Evolutionary conservation across 257 asterid species (phyloP), one percentile per base, ranked within the genome.

Genomic region (Verbena officinalis): DNA sequence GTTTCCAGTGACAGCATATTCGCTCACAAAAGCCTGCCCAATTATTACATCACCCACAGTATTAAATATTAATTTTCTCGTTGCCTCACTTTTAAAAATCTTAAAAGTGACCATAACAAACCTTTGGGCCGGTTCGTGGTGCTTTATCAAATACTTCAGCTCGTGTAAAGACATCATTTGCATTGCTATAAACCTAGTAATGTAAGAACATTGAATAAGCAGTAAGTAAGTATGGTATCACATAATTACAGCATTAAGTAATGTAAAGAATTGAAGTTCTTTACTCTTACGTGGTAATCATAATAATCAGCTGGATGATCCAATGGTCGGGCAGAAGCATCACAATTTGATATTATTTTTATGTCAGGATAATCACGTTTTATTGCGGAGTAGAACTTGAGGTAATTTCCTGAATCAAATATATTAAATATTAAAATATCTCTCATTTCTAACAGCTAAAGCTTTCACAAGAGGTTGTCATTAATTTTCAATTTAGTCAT

Each of bases 21-120:
- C 99, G 60, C 99, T 94, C 68, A 88, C 96, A 84, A 94, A 94
- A 61, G 95, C 99, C 99, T 93, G 84, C 65, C 45, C 61, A 48
- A 50, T 46, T 20, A 54, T 14, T 20, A 13, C 33, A 55, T 42
- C 62, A 51, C 8, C 60, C 22, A 43, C n/a, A 45, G 49, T 19
- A 70, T 48, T 64, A 46, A 27, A 27, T 27, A 5, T 27, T 27
- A 27, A 27, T 27, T 2, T 27, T 27, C 39, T 64, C 46, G 38
- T n/a, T 31, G 43, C 55, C 16, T 2, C 55, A 75, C 42, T 30
- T 40, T 17, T 17, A 64, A 58, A 3, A 45, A 31, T 68, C 42
- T 15, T 11, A 54, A n/a, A 54, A 70, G 20, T 50, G 69, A 20
- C 42, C 39, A 48, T 48, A 59, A 59, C 81, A 40, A 70, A 92